Evolutionary conservation across 2,329 filamentous ascomycete genomes (phyloP).

Genomic region (Calonectria hawksworthii): DNA sequence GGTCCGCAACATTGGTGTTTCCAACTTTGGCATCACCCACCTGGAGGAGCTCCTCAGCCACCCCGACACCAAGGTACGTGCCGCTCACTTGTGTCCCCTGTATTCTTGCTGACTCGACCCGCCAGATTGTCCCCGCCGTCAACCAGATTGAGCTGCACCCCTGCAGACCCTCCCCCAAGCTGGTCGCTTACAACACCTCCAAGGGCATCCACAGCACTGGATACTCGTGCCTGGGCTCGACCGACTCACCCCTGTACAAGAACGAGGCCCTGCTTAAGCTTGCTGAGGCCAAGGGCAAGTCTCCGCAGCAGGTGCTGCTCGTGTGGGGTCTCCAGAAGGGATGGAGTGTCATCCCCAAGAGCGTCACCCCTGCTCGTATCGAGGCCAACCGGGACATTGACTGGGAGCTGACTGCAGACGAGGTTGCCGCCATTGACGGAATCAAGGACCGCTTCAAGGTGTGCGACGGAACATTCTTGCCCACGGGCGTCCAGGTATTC

Average conservation of each 20-base stretch:
- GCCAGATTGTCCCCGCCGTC: constrained; percentile 73
- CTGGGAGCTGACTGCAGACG: constrained; percentile 79
- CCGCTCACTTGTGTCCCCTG: not conserved
- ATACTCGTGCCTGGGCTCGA: constrained; percentile 81
- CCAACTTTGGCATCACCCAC: constrained; percentile 87
- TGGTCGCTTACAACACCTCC: constrained; percentile 78
- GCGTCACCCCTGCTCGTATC: constrained; percentile 80
- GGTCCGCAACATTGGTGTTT: constrained; percentile 87
- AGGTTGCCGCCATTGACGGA: constrained; percentile 76
- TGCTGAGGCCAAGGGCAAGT: constrained; percentile 76
- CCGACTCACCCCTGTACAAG: constrained; percentile 78
- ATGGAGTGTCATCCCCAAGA: constrained; percentile 89
- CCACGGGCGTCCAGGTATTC: constrained; percentile 77
- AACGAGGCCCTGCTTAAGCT: constrained; percentile 74
- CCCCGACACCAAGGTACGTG: constrained; percentile 69
- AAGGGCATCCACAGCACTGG: constrained; percentile 83
- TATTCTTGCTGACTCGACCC: constrained; percentile 1
- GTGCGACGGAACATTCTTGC: constrained; percentile 81
- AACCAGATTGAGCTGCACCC: constrained; percentile 90
- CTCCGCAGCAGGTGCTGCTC: constrained; percentile 81
- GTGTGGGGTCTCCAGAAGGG: constrained; percentile 86
- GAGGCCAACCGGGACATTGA: constrained; percentile 82
- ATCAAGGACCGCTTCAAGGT: constrained; percentile 86
- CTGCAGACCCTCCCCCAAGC: constrained; percentile 84
- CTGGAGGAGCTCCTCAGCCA: constrained; percentile 82